These are phyloP conservation scores for Ganoderma lingzhi DNA, from an alignment of 1,284 basidiomycete species.

Conservation along the genomic window DNA sequence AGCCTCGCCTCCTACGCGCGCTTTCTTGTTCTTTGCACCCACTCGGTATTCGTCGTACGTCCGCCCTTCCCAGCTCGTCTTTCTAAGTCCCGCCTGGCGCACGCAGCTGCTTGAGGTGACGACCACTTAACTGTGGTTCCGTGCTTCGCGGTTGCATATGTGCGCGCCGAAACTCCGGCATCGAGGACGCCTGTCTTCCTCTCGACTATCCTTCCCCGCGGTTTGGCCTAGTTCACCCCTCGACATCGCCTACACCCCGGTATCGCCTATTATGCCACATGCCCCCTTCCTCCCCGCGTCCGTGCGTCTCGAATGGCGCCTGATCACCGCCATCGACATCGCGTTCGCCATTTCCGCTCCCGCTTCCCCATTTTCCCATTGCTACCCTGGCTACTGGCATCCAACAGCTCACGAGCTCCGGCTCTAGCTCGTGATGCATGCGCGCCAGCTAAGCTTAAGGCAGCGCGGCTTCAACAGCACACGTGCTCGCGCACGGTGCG, in stretches of 20 bases:
- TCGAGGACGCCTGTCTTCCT: slow-evolving; percentile 41
- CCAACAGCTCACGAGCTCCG: slow-evolving; percentile 32
- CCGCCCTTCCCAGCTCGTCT: slow-evolving; percentile 51
- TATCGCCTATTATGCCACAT: slow-evolving; percentile 32
- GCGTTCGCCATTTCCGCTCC: slow-evolving; percentile 23
- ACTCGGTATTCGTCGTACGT: slow-evolving; percentile 43
- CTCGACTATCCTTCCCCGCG: slow-evolving; percentile 32
- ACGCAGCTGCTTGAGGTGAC: slow-evolving; percentile 57
- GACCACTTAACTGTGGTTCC: slow-evolving; percentile 81
- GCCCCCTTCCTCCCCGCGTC: slow-evolving; percentile 23
- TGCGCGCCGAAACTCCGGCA: slow-evolving; percentile 75
- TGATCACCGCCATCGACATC: slow-evolving; percentile 41
- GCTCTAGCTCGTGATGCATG: slow-evolving; percentile 29
- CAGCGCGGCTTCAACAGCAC: slow-evolving; percentile 27
- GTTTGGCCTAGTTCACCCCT: slow-evolving; percentile 27
- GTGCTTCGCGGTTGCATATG: slow-evolving; percentile 56
- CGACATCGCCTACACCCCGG: slow-evolving; percentile 25
- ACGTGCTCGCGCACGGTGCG: slow-evolving; percentile 30
- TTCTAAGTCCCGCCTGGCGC: slow-evolving; percentile 58
- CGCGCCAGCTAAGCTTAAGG: slow-evolving; percentile 26
- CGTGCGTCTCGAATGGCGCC: slow-evolving; percentile 33
- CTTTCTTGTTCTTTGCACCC: slow-evolving; percentile 61
- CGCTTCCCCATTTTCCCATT: slow-evolving; percentile 25
- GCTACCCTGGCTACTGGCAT: slow-evolving; percentile 30
- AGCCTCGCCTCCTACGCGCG: slow-evolving; percentile 59